These are phyloP conservation scores for Zancudomyces culisetae DNA, from an alignment of 371 early-diverging fungal genomes.

Conservation along the genomic window DNA sequence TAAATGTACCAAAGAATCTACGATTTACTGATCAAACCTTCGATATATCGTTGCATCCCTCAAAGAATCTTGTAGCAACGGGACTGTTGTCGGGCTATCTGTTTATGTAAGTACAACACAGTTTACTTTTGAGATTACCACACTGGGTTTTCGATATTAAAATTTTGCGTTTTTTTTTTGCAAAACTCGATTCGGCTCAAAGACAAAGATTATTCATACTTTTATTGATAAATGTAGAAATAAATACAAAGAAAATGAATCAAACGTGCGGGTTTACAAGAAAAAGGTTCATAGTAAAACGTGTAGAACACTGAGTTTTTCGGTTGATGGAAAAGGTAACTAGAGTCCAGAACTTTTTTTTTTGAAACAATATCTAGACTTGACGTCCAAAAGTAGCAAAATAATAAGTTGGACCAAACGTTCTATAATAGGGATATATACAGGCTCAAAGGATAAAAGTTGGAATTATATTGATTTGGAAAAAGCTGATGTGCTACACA, in stretches of 20 bases:
- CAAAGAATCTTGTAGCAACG: conserved; percentile 40
- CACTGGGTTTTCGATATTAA: too few relatives aligned
- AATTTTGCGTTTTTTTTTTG: too few relatives aligned
- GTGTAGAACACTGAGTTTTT: conserved; percentile 58
- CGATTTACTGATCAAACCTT: conserved; percentile 33
- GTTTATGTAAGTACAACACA: conserved; percentile 36
- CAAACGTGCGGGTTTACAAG: conserved; percentile 34
- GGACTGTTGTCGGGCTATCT: conserved; percentile 61
- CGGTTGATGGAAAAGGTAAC: conserved; percentile 33
- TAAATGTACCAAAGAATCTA: conserved; percentile 3
- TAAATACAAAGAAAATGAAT: conserved; percentile 13
- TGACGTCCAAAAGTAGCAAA: not conserved
- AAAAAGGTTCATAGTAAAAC: conserved; percentile 56
- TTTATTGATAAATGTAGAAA: too few relatives aligned
- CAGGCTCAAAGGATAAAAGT: conserved; percentile 60
- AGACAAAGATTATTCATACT: too few relatives aligned
- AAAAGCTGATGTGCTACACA: conserved; percentile 36
- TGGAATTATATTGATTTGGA: conserved; percentile 48
- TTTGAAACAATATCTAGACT: too few relatives aligned
- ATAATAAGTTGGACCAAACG: conserved; percentile 3
- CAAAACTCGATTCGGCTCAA: too few relatives aligned
- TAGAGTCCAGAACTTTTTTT: too few relatives aligned
- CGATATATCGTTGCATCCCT: conserved; percentile 55
- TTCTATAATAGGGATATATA: conserved; percentile 29
- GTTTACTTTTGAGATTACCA: too few relatives aligned